phyloP scores from a whole-genome alignment of 2,329 filamentous ascomycete genomes.

The Aureobasidium sp. region DNA sequence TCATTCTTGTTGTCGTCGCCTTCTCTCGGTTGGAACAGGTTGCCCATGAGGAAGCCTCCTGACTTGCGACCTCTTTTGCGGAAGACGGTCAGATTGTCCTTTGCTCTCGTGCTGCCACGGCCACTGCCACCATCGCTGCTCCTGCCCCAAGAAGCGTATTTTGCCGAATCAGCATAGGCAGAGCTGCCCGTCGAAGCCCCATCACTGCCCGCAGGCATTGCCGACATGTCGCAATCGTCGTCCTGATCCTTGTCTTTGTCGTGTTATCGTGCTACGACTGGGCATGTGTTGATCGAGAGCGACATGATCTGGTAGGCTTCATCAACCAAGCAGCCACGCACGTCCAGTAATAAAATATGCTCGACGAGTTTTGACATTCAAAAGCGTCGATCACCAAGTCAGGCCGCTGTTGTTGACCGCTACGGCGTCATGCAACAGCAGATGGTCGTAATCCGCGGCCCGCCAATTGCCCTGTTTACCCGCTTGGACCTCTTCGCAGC shows the following conservation, averaged over 20 bases:
- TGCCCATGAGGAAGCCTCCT: slow-evolving; percentile 12
- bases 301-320: background rate
- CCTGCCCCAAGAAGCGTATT: slow-evolving; percentile 9
- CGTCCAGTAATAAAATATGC: too few species aligned
- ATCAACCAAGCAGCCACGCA: background rate
- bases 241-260: background rate
- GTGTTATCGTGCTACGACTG: slow-evolving; percentile 1
- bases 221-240: background rate
- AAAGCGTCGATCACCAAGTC: too few species aligned
- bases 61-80: slow-evolving; percentile 2
- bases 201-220: slow-evolving; percentile 8
- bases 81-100: slow-evolving; percentile 6
- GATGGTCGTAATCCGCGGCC: too few species aligned
- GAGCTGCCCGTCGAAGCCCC: slow-evolving; percentile 8
- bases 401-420: too few species aligned
- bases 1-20: background rate
- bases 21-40: slow-evolving; percentile 3
- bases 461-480: background rate
- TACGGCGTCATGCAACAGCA: too few species aligned
- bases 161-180: background rate
- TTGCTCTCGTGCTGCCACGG: background rate
- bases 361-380: too few species aligned
- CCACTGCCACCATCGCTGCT: slow-evolving; percentile 8
- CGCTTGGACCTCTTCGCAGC: background rate
- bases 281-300: background rate